Base-by-base conservation (phyloP, 768 basidiomycete species). In the Termitomyces sp. region DNA sequence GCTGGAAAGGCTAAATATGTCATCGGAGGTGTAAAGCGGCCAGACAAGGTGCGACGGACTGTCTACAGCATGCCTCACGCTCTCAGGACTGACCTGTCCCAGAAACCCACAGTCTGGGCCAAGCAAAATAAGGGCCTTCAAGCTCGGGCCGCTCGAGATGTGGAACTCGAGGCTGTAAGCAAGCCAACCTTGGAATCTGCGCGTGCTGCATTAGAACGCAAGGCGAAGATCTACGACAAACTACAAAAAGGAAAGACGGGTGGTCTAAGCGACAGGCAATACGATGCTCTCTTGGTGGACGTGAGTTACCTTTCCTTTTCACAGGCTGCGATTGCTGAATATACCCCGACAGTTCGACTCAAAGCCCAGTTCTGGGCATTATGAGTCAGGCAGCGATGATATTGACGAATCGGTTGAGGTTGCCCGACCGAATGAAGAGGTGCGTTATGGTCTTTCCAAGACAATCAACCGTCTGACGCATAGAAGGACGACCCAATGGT, bases 61-160 rank as follows among this genome's bases (percentile, higher is more conserved):
- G 28, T 40, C 24, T 53, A 33, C 49, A 36, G 32, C 49, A 15
- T 12, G 39, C 35, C 28, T 58, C 12, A 32, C 22, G 15, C 35
- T 58, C n/a, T 24, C 35, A 24, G 51, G 0, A n/a, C 18, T 35
- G 24, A 6, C 40, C 40, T 33, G 36, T 46, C 36, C 1, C 63
- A 93, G 92, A 94, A 92, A 80, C 82, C 87, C 3, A 88, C 87
- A 1, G 77, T 85, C 74, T 95, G 93, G 93, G 75, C 81, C 4
- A 84, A 84, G 39, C 84, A 85, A 55, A 94, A 94, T 67, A 88
- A 87, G 70, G 92, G 91, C 16, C 86, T 94, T 20, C 70, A 81
- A 3, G 74, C 73, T 7, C 85, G 93, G 1, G 85, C 85, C 0
- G 75, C 78, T 20, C 82, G 87, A 35, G 93, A 94, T 73, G 69